Evolutionary conservation across 164 flowering plant species (phyloP).

Genomic region (Vitis cinerea): DNA sequence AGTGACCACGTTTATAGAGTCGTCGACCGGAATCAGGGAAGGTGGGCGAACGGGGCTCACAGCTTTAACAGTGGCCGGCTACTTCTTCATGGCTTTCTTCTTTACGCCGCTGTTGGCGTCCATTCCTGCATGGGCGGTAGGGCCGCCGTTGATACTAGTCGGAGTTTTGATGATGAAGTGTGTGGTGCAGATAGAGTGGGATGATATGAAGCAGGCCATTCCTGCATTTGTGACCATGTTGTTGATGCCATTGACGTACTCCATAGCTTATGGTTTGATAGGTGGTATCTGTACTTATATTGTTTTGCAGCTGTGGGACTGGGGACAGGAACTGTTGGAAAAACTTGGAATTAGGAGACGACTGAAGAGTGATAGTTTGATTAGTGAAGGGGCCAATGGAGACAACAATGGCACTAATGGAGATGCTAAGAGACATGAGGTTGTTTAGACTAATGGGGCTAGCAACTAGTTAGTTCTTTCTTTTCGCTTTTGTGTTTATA

Average conservation of each 20-base stretch:
- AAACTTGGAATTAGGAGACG: neutral
- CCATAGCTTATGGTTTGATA: conserved; percentile 70
- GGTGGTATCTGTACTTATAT: conserved; percentile 68
- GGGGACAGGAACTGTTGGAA: conserved; percentile 26
- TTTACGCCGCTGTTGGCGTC: conserved; percentile 80
- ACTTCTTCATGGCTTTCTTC: conserved; percentile 70
- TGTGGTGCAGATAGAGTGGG: conserved; percentile 72
- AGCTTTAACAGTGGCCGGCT: conserved; percentile 71
- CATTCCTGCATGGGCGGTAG: conserved; percentile 66
- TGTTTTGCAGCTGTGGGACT: conserved; percentile 57
- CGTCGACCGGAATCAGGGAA: conserved; percentile 88
- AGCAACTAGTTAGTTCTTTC: neutral
- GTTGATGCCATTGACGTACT: conserved; percentile 71
- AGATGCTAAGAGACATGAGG: neutral
- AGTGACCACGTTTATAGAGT: conserved; percentile 77
- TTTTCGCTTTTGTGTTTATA: neutral
- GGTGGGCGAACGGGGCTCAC: conserved; percentile 83
- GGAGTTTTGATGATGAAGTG: conserved; percentile 79
- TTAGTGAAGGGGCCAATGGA: neutral
- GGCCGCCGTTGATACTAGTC: conserved; percentile 68
- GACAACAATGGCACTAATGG: neutral
- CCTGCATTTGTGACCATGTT: conserved; percentile 68
- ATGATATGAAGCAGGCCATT: conserved; percentile 62
- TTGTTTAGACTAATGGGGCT: neutral
- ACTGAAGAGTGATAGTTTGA: neutral